Conservation (phyloP, 257 asterid genomes). For the Anisodus tanguticus region DNA sequence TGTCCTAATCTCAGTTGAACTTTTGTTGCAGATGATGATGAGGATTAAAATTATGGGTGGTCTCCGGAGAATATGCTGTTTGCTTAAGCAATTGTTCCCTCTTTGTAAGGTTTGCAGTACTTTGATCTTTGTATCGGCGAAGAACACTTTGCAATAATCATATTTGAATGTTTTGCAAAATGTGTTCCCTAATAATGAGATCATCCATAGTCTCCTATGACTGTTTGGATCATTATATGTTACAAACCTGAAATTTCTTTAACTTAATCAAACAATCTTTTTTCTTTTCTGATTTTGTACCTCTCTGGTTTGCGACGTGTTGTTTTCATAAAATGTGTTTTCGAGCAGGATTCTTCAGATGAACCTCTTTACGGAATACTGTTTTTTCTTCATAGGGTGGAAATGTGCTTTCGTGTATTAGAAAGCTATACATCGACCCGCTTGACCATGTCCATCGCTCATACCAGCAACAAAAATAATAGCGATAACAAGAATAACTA, state of each 20-base stretch:
- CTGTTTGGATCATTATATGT: slow-evolving; percentile 8
- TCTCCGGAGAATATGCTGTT: not conserved
- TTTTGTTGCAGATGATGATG: slow-evolving; percentile 26
- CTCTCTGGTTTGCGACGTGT: not conserved
- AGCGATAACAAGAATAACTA: too few relatives aligned
- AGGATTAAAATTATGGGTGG: not conserved
- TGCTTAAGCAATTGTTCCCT: not conserved
- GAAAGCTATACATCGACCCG: too few relatives aligned
- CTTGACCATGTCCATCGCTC: too few relatives aligned
- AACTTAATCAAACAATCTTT: not conserved
- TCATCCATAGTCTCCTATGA: not conserved
- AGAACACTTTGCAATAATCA: slow-evolving; percentile 26
- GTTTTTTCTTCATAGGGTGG: too few relatives aligned
- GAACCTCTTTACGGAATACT: too few relatives aligned
- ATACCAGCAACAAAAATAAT: too few relatives aligned
- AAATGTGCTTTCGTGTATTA: too few relatives aligned
- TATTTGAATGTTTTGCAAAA: slow-evolving; percentile 19
- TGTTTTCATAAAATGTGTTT: too few relatives aligned
- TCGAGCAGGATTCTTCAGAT: too few relatives aligned
- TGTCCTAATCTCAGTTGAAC: not conserved
- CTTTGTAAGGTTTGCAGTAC: slow-evolving; percentile 25
- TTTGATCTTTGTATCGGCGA: slow-evolving; percentile 21
- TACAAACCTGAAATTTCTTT: not conserved
- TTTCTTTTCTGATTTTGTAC: not conserved
- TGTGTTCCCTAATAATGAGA: slow-evolving; percentile 26